phyloP scores from a whole-genome alignment of 2,329 filamentous ascomycete species.

The Magnaporthiopsis poae region DNA sequence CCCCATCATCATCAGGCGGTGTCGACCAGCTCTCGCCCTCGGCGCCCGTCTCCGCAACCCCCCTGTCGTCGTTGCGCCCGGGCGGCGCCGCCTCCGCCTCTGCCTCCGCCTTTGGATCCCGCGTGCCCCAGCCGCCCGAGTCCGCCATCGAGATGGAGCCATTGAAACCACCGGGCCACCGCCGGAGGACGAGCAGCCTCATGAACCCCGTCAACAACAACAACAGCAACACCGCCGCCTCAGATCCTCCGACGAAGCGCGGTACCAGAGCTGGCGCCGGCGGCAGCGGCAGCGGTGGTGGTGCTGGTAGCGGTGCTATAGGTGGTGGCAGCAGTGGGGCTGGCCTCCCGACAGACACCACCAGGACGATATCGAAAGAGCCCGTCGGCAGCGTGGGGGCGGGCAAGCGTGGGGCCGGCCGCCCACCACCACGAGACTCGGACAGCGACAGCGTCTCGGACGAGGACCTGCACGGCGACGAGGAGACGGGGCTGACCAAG shows the following conservation, averaged over 20 bases:
- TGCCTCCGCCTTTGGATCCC: background rate
- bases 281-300: background rate
- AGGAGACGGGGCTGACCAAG: conserved; percentile 76
- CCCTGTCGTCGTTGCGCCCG: too few relatives aligned
- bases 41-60: too few relatives aligned
- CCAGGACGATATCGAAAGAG: conserved; percentile 1
- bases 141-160: conserved; percentile 48
- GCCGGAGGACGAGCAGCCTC: conserved; percentile 46
- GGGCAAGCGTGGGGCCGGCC: conserved; percentile 13
- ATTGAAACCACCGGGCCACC: conserved; percentile 38
- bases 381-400: conserved; percentile 27
- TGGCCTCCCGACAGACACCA: too few relatives aligned
- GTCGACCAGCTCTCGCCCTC: background rate
- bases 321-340: too few relatives aligned
- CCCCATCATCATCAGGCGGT: background rate
- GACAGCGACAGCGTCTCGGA: conserved; percentile 51
- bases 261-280: background rate
- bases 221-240: conserved; percentile 7
- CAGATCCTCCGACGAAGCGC: conserved; percentile 13
- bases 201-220: conserved; percentile 25
- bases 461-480: conserved; percentile 70
- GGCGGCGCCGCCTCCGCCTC: background rate
- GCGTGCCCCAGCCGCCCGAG: conserved; percentile 10
- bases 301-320: too few relatives aligned
- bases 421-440: conserved; percentile 19